Evolutionary conservation across 2,329 filamentous ascomycete species (phyloP).

Genomic region (Thermoascus crustaceus): DNA sequence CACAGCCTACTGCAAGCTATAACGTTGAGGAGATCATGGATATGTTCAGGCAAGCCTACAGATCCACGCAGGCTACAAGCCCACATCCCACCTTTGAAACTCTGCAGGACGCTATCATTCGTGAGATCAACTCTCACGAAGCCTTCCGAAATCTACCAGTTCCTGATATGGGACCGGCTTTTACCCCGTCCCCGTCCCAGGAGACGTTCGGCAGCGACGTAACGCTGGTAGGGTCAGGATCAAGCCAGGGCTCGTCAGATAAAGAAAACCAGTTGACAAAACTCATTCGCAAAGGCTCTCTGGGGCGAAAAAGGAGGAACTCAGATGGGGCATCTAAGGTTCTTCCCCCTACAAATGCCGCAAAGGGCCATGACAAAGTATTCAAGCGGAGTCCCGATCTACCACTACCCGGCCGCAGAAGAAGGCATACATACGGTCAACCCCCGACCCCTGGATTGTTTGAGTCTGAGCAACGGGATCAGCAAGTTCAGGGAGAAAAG

Average conservation of each 20-base stretch:
- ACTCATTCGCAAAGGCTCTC: slow-evolving; percentile 24
- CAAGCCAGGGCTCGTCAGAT: slow-evolving; percentile 18
- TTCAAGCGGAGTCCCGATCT: slow-evolving; percentile 14
- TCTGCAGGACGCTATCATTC: slow-evolving; percentile 35
- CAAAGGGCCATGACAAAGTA: slow-evolving; percentile 13
- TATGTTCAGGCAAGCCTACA: slow-evolving; percentile 32
- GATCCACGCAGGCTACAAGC: slow-evolving; percentile 19
- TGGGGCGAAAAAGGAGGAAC: slow-evolving; percentile 14
- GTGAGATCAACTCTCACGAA: slow-evolving; percentile 38
- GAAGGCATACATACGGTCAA: slow-evolving; percentile 35
- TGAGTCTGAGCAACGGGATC: slow-evolving; percentile 11
- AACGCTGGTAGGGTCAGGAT: slow-evolving; percentile 3
- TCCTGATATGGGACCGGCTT: slow-evolving; percentile 23
- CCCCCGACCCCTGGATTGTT: slow-evolving; percentile 25
- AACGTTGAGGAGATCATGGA: slow-evolving; percentile 35
- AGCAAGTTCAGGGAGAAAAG: slow-evolving; percentile 3
- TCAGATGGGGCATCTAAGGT: slow-evolving; percentile 19
- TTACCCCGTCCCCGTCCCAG: slow-evolving; percentile 23
- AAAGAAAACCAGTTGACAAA: slow-evolving; percentile 25
- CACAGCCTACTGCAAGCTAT: slow-evolving; percentile 18
- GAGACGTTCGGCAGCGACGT: slow-evolving; percentile 9
- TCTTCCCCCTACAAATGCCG: too few relatives aligned
- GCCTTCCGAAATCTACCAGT: slow-evolving; percentile 30
- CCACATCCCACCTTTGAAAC: slow-evolving; percentile 32
- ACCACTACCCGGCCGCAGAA: slow-evolving; percentile 15